These are phyloP conservation scores for Globisporangium abappressorium DNA, from an alignment of 352 stramenopile species.

Conservation along the genomic window DNA sequence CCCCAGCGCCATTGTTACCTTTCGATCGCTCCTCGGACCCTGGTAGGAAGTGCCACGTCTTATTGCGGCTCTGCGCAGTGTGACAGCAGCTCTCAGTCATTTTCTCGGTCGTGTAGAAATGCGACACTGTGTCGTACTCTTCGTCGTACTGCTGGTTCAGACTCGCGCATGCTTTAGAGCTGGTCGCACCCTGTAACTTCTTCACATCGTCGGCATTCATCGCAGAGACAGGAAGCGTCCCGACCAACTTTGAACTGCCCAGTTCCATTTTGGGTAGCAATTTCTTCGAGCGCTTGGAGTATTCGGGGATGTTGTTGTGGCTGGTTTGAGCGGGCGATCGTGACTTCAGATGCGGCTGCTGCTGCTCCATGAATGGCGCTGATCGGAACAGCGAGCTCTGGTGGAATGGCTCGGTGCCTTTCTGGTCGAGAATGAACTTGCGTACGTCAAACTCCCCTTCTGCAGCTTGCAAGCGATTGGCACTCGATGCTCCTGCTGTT, in stretches of 20 bases:
- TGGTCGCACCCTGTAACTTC: not conserved
- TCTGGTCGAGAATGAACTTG: constrained; percentile 67
- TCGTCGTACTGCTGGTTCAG: constrained; percentile 23
- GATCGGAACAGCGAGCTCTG: constrained; percentile 60
- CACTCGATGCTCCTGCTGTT: not conserved
- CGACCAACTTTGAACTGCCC: not conserved
- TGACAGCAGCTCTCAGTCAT: constrained; percentile 69
- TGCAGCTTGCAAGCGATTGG: not conserved
- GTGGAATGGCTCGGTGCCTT: constrained; percentile 43
- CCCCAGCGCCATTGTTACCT: constrained; percentile 35
- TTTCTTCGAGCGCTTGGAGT: constrained; percentile 15
- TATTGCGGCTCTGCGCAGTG: constrained; percentile 62
- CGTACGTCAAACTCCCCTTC: constrained; percentile 53
- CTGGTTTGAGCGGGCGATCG: constrained; percentile 5
- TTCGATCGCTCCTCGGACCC: constrained; percentile 61
- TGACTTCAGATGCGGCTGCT: constrained; percentile 1
- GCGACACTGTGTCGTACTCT: constrained; percentile 41
- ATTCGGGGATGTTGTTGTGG: constrained; percentile 2
- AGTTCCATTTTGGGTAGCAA: constrained; percentile 20
- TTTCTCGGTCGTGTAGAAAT: constrained; percentile 81
- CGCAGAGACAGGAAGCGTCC: not conserved
- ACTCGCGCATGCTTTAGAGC: constrained; percentile 13
- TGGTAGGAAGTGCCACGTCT: constrained; percentile 73
- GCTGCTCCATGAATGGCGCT: constrained; percentile 21
- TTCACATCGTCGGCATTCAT: constrained; percentile 10